These are phyloP conservation scores for Malania oleifera DNA, from an alignment of 164 flowering plant species.

Conservation along the genomic window DNA sequence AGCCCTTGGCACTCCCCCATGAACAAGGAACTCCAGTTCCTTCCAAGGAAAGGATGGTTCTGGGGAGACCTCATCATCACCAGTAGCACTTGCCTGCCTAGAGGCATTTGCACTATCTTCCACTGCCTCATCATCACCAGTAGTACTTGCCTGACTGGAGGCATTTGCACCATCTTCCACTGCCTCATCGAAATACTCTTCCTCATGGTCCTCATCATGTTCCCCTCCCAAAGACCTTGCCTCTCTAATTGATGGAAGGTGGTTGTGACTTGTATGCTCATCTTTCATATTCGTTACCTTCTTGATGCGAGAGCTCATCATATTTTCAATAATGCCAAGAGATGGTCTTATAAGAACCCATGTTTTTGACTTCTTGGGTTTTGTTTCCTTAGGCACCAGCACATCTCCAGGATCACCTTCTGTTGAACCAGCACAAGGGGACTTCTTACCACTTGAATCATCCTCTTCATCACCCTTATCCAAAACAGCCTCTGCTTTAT, in stretches of 20 bases:
- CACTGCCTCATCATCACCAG: not conserved
- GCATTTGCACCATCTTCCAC: not conserved
- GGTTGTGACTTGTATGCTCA: constrained; percentile 2
- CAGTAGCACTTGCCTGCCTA: not conserved
- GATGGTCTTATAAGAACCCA: constrained; percentile 33
- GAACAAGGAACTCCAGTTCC: constrained; percentile 7
- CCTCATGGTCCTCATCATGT: constrained; percentile 15
- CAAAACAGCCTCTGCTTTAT: constrained; percentile 13
- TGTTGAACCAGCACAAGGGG: constrained; percentile 17
- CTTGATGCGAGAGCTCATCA: constrained; percentile 33
- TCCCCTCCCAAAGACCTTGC: constrained; percentile 15
- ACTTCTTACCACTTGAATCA: constrained; percentile 17
- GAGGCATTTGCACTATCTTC: not conserved
- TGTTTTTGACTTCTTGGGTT: constrained; percentile 11
- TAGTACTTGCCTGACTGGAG: not conserved
- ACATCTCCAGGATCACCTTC: constrained; percentile 11
- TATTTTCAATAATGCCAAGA: constrained; percentile 27
- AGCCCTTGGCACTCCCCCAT: constrained; percentile 8
- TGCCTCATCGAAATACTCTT: not conserved
- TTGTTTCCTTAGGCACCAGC: not conserved
- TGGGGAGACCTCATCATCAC: not conserved
- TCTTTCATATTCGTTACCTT: constrained; percentile 18
- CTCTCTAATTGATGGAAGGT: constrained; percentile 28
- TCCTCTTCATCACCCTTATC: constrained; percentile 17
- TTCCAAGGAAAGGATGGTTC: constrained; percentile 1